Percentiles rank a stretch among this genome's conserved stretches.
Evolutionary conservation across 2,329 filamentous ascomycete genomes (phyloP).

Genomic region (Hirsutella rhossiliensis): DNA sequence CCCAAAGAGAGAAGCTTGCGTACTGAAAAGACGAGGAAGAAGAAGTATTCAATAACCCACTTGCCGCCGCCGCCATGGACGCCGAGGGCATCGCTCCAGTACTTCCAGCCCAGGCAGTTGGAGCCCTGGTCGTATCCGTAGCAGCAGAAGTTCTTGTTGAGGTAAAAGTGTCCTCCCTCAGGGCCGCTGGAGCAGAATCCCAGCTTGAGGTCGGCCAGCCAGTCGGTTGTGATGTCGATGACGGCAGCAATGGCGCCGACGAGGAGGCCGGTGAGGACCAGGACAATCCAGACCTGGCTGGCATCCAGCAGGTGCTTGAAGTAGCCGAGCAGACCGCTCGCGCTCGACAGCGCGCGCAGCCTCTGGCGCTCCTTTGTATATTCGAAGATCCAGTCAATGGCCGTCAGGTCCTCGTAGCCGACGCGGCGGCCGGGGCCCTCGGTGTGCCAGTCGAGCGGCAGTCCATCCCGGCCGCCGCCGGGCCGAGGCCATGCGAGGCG

Average conservation of each 20-base stretch:
- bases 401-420: conserved; percentile 90
- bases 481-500: conserved; percentile 12
- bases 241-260: conserved; percentile 76
- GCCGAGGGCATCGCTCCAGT: conserved; percentile 71
- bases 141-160: conserved; percentile 88
- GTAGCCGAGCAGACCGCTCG: conserved; percentile 61
- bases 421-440: conserved; percentile 84
- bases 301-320: conserved; percentile 64
- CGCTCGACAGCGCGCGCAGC: conserved; percentile 60
- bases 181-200: conserved; percentile 68
- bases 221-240: conserved; percentile 85
- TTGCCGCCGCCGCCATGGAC: conserved; percentile 52
- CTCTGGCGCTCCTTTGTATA: conserved; percentile 93
- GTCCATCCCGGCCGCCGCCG: conserved; percentile 27
- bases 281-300: conserved; percentile 82
- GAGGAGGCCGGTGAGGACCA: conserved; percentile 74
- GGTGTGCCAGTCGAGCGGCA: conserved; percentile 67
- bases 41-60: conserved; percentile 78
- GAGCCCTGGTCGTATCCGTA: conserved; percentile 76
- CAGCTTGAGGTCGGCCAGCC: conserved; percentile 84
- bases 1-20: conserved; percentile 16
- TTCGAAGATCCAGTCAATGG: conserved; percentile 99
- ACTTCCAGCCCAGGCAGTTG: conserved; percentile 76
- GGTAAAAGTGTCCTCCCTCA: conserved; percentile 77
- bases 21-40: conserved; percentile 82